phyloP scores from a whole-genome alignment of 2,329 filamentous ascomycete genomes.

The Mycocentrospora acerina region DNA sequence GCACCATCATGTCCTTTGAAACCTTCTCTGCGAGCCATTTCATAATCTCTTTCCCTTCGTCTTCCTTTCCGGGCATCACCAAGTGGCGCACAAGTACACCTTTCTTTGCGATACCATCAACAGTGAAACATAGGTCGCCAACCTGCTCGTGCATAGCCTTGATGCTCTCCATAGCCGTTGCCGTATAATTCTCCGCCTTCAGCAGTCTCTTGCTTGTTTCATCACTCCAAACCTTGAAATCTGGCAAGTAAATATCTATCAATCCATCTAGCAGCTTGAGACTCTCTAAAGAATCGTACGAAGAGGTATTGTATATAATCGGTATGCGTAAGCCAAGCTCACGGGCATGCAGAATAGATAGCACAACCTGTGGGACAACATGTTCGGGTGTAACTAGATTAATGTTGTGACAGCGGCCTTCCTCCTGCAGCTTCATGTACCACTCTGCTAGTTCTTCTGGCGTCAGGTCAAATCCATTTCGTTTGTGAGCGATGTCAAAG shows the following conservation, averaged over 20 bases:
- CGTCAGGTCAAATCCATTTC: constrained; percentile 77
- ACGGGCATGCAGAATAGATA: constrained; percentile 72
- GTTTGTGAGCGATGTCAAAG: constrained; percentile 78
- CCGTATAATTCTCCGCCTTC: constrained; percentile 75
- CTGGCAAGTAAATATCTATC: constrained; percentile 83
- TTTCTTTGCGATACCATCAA: constrained; percentile 76
- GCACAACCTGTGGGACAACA: constrained; percentile 78
- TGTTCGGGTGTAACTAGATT: constrained; percentile 87
- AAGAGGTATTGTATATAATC: constrained; percentile 82
- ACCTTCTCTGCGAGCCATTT: constrained; percentile 72
- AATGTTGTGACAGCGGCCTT: constrained; percentile 85
- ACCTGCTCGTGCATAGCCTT: constrained; percentile 80
- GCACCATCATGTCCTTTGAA: constrained; percentile 73
- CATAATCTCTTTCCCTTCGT: constrained; percentile 74
- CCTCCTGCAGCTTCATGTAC: constrained; percentile 79
- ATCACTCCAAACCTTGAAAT: constrained; percentile 80
- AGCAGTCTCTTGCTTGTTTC: constrained; percentile 68
- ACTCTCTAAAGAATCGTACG: constrained; percentile 74
- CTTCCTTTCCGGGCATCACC: constrained; percentile 79
- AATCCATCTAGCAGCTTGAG: constrained; percentile 74
- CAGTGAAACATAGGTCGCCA: constrained; percentile 78
- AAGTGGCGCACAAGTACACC: constrained; percentile 77
- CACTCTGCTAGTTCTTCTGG: constrained; percentile 78
- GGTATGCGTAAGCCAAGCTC: constrained; percentile 70
- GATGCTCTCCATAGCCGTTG: constrained; percentile 73